phyloP scores from a whole-genome alignment of 208 protist genomes.

The Trypanosomatidae sp. region DNA sequence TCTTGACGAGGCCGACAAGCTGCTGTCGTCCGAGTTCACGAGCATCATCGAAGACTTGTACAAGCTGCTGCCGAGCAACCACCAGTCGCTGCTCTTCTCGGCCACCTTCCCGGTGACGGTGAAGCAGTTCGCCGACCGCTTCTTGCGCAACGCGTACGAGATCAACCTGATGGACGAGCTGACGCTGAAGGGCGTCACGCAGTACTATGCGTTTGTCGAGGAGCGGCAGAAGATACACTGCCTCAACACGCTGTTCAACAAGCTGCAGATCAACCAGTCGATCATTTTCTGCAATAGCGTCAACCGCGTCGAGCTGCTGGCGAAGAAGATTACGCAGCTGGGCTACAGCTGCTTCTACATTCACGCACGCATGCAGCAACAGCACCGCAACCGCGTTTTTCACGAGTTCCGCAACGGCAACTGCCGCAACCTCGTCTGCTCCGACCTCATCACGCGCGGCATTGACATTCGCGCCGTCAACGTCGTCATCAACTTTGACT shows the following conservation, averaged over 20 bases:
- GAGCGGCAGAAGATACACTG: conserved; percentile 99
- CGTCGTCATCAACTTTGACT: conserved; percentile 99
- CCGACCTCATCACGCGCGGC: conserved; percentile 98
- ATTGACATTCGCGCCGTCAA: conserved; percentile 99
- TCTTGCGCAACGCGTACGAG: conserved; percentile 93
- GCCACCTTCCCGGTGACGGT: conserved; percentile 97
- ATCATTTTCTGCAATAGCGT: conserved; percentile 99
- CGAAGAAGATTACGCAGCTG: conserved; percentile 99
- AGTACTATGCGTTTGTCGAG: conserved; percentile 99
- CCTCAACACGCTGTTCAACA: conserved; percentile 98
- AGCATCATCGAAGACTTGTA: conserved; percentile 93
- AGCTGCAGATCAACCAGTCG: conserved; percentile 99
- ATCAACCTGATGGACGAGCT: conserved; percentile 99
- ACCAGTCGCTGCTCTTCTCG: conserved; percentile 97
- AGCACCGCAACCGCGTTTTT: conserved; percentile 98
- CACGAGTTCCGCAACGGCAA: conserved; percentile 97
- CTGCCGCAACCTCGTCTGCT: conserved; percentile 98
- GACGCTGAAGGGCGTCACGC: conserved; percentile 97
- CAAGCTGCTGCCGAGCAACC: conserved; percentile 64
- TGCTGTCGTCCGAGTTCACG: conserved; percentile 95
- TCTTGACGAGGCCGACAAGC: conserved; percentile 99
- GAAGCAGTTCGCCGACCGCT: conserved; percentile 90
- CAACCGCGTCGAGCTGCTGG: conserved; percentile 98
- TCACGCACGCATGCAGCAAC: conserved; percentile 98
- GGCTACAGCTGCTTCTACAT: conserved; percentile 99